A percentile compares a stretch with the other conserved stretches of the same genome.
These are phyloP conservation scores for Pythium grandisporangium DNA, from an alignment of 352 stramenopile genomes.

Conservation along the genomic window DNA sequence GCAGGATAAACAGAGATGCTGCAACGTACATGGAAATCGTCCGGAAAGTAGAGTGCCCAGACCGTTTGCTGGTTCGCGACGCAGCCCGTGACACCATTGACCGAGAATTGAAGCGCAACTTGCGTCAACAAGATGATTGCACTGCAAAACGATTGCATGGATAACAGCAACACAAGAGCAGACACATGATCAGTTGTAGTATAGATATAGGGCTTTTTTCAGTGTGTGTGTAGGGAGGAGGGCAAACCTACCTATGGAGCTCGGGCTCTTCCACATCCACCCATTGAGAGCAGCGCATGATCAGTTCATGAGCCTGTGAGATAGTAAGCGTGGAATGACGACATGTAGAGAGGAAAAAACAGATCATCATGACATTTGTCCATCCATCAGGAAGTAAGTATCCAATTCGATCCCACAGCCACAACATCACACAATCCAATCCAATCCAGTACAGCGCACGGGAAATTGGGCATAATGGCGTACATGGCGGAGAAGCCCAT, in stretches of 20 bases:
- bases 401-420: no score
- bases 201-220: no score
- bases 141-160: no score
- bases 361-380: no score
- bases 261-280: slow-evolving; percentile 45
- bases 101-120: slow-evolving; percentile 66
- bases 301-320: slow-evolving; percentile 31
- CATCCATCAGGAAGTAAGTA: no score
- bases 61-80: slow-evolving; percentile 28
- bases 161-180: neutral
- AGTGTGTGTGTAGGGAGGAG: no score
- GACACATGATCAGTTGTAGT: neutral
- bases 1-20: neutral
- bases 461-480: slow-evolving; percentile 3
- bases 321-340: no score
- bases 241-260: slow-evolving; percentile 31
- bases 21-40: slow-evolving; percentile 49
- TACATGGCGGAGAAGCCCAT: slow-evolving; percentile 14
- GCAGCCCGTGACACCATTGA: slow-evolving; percentile 50
- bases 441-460: neutral
- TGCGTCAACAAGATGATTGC: slow-evolving; percentile 40
- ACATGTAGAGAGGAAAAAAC: no score
- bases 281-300: slow-evolving; percentile 37
- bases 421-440: slow-evolving; percentile 4
- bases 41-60: slow-evolving; percentile 60